phyloP scores from a whole-genome alignment of 2,329 filamentous ascomycete genomes.

The Penicillium sp. region DNA sequence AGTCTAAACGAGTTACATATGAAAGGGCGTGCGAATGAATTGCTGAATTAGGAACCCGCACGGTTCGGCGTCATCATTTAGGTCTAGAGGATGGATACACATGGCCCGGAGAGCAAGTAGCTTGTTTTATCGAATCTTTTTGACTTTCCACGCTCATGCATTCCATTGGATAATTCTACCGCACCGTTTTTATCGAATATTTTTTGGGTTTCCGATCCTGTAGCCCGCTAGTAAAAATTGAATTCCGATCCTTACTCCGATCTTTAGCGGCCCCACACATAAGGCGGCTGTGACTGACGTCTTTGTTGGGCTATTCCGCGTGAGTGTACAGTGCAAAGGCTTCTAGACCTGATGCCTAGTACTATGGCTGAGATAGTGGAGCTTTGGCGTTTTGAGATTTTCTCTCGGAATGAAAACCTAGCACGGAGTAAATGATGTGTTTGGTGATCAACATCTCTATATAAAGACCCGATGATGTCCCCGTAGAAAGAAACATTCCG shows the following conservation, averaged over 20 bases:
- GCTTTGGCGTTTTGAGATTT: background rate
- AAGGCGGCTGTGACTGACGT: constrained; percentile 2
- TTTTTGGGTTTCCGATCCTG: background rate
- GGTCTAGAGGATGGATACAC: constrained; percentile 1
- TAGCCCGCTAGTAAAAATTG: background rate
- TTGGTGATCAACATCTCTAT: background rate
- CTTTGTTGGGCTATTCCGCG: background rate
- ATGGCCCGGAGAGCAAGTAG: background rate
- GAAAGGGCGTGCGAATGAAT: background rate
- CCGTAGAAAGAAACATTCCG: background rate
- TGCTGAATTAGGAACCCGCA: background rate
- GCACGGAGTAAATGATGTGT: background rate
- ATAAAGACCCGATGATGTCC: background rate
- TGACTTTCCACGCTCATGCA: background rate
- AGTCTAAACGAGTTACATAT: background rate
- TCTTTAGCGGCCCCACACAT: background rate
- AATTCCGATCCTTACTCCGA: constrained; percentile 12
- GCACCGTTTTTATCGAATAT: background rate
- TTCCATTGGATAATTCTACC: background rate
- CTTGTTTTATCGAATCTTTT: constrained; percentile 1
- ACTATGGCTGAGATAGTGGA: background rate
- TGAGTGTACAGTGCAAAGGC: background rate
- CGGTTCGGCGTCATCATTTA: background rate
- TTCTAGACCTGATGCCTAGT: background rate
- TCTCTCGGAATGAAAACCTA: background rate